Conservation (phyloP, 1,284 basidiomycete genomes). For the Leccinum subfulvum region DNA sequence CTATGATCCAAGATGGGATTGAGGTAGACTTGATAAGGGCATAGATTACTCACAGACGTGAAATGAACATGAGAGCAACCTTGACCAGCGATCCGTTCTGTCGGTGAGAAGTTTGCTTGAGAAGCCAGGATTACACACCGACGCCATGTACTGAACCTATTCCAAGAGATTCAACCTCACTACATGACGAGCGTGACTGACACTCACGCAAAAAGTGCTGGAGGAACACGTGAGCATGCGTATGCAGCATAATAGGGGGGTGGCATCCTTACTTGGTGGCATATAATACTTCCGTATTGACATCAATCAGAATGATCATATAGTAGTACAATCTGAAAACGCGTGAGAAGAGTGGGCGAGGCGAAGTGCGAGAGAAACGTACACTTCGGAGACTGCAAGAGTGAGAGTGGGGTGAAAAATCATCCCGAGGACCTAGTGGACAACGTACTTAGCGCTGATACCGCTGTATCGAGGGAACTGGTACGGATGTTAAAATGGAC, state of each 20-base stretch:
- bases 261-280: conserved; percentile 35
- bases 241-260: too few species aligned
- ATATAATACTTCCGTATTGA: conserved; percentile 30
- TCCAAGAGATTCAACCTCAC: conserved; percentile 1
- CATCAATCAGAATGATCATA: conserved; percentile 37
- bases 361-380: conserved; percentile 4
- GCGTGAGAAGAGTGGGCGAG: conserved; percentile 10
- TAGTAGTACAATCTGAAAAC: conserved; percentile 36
- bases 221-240: conserved; percentile 4
- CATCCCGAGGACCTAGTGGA: neutral
- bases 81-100: conserved; percentile 8
- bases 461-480: conserved; percentile 27
- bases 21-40: neutral
- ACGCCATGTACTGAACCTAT: conserved; percentile 36
- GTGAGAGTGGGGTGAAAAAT: conserved; percentile 6
- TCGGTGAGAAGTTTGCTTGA: neutral
- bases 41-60: conserved; percentile 33
- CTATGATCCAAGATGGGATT: conserved; percentile 20
- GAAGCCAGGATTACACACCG: conserved; percentile 25
- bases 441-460: conserved; percentile 23
- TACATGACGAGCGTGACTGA: neutral
- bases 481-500: neutral
- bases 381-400: conserved; percentile 40
- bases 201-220: conserved; percentile 41
- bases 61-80: conserved; percentile 34